Base-by-base conservation (phyloP, 352 stramenopile genomes). In the Globisporangium heterothallicum region DNA sequence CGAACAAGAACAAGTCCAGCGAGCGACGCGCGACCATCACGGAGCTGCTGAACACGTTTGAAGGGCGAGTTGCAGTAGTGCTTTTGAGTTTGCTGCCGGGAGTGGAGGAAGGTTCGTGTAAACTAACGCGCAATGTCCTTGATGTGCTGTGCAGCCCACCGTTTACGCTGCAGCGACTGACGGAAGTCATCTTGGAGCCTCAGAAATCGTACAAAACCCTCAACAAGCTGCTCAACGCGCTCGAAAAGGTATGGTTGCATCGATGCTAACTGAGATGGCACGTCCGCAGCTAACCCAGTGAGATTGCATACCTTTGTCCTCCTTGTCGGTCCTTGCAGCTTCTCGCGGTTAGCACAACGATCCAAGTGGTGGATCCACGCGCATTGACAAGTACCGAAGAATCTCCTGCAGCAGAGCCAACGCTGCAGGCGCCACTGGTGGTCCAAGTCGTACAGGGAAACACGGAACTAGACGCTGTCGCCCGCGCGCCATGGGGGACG, bases 131-230 rank as follows among this genome's bases (percentile, higher is more conserved):
- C n/a, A n/a, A n/a, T n/a, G n/a, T n/a, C n/a, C n/a, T n/a, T n/a
- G n/a, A n/a, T 49, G 16, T 12, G 10, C 14, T 42, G 21, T 29
- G 18, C 47, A 84, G 76, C 0, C 77, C 82, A 26, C 82, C 82
- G 30, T 93, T 93, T 61, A 93, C 82, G 48, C 70, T 93, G 52
- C 82, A 93, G 58, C 68, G 82, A 0, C 70, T 93, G 45, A 84
- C 77, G 3, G 82, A 93, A 63, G 74, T 93, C 35, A 77, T 91
- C 42, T 9, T 90, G 38, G 67, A 88, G 52, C 82, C 82, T 0
- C 61, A 66, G 12, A 75, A 73, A 47, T 83, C 68, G 24, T 93
- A 93, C 74, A 82, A 75, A 62, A 87, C 56, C 44, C 66, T 86
- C 30, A 73, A 75, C 63, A 93, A 93, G 55, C 66, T 91, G 43